Conservation (phyloP, 495 filamentous ascomycete species). For the Chaetomidium leptoderma region DNA sequence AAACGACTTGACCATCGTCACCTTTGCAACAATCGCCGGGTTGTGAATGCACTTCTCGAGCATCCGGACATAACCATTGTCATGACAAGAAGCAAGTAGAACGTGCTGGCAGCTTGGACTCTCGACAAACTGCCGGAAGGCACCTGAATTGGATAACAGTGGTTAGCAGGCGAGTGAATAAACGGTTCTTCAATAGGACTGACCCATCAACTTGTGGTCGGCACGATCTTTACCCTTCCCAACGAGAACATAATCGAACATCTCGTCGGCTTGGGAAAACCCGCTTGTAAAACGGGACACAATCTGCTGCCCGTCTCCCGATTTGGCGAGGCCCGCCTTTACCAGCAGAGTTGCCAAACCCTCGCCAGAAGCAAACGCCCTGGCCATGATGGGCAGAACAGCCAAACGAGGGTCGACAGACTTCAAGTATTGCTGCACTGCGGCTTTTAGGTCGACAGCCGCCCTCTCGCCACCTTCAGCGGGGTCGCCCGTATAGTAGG, state of each 20-base stretch:
- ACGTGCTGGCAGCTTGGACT: constrained; percentile 57
- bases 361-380: constrained; percentile 39
- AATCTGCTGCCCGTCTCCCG: constrained; percentile 15
- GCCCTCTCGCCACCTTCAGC: constrained; percentile 36
- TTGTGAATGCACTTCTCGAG: constrained; percentile 47
- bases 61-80: constrained; percentile 53
- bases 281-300: constrained; percentile 43
- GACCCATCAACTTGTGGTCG: constrained; percentile 54
- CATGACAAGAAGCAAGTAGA: constrained; percentile 57
- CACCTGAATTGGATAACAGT: no score
- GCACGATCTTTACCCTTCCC: constrained; percentile 55
- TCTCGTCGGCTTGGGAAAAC: constrained; percentile 52
- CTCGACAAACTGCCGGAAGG: constrained; percentile 52
- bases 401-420: constrained; percentile 27
- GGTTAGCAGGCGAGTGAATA: no score
- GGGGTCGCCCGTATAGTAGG: constrained; percentile 28
- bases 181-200: no score
- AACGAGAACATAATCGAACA: constrained; percentile 58
- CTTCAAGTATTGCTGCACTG: constrained; percentile 33
- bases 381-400: constrained; percentile 33
- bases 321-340: constrained; percentile 24
- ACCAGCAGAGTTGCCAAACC: constrained; percentile 32
- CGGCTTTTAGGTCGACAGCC: constrained; percentile 34
- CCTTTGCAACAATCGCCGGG: constrained; percentile 30
- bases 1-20: constrained; percentile 51